Evolutionary conservation across 106 monocot genomes (phyloP), one percentile per base, ranked within the genome.

Genomic region (Dactylorhiza incarnata): DNA sequence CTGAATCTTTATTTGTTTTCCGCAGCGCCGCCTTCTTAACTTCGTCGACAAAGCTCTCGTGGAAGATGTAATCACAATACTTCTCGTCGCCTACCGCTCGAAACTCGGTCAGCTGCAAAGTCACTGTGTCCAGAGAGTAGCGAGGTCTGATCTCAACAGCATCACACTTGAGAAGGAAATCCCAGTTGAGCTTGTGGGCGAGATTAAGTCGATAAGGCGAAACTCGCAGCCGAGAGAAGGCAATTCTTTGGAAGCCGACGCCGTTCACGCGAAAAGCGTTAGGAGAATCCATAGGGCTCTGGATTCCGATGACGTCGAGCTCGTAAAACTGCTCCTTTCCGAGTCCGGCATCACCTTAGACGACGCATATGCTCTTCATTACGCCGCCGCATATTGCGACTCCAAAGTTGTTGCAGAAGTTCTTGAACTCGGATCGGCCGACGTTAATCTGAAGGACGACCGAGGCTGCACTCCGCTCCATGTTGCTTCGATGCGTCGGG

Each of bases 251-350:
- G 15, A 15, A n/a, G 25, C 75, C 13, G 85, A 85, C 54, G 82
- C 83, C 29, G 43, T 68, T n/a, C 74, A 69, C 45, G 93, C 87
- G 54, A 91, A 84, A 84, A 74, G 87, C 81, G 76, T 91, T 11
- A 81, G 77, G 73, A 86, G 86, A 76, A 93, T 97, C 79, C 86
- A 89, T 68, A 85, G 81, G 76, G 96, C 96, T 6, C 79, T 97
- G 9, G 96, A 97, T 77, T 89, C 83, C 68, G 96, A 97, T 80
- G 96, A 97, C 82, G 87, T 97, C 55, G 91, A 93, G 74, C 91
- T 97, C 73, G 93, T 97, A 54, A 93, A 89, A 75, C 77, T 97
- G 80, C 93, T 97, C 25, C 81, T 97, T 50, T 78, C 62, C 20
- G 96, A 97, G 83, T 93, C 96, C 6, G 49, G 83, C 9, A 75